Percentiles rank a stretch among this genome's conserved stretches.
Evolutionary conservation across 192 early-diverging fungal species (phyloP).

Genomic region (Backusella tarrabulga): DNA sequence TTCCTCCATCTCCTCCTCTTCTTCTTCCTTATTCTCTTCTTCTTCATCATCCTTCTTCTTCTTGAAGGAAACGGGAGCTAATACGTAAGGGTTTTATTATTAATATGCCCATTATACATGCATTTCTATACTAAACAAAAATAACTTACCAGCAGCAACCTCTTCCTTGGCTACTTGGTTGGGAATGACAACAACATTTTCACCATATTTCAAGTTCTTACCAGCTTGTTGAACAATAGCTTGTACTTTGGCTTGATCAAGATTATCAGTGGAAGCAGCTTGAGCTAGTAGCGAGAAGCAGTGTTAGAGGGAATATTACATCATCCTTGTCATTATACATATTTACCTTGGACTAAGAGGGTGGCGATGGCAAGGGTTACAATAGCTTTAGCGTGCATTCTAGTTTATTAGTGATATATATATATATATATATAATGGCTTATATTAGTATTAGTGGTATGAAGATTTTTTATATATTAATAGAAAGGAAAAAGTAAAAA

Average conservation of each 20-base stretch:
- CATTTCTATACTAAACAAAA: not conserved
- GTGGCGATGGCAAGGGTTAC: not conserved
- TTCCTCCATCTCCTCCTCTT: not conserved
- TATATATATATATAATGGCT: not conserved
- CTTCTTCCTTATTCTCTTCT: not conserved
- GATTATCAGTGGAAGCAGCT: not conserved
- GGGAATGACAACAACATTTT: constrained; percentile 1
- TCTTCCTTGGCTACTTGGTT: not conserved
- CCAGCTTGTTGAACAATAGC: not conserved
- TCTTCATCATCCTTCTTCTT: not conserved
- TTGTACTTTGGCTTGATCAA: not conserved
- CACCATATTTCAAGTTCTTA: not conserved
- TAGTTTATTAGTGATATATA: not conserved
- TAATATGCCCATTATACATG: not conserved
- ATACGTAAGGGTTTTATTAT: not conserved
- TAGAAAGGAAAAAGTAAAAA: not conserved
- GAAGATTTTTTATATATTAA: not conserved
- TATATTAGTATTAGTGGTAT: not conserved
- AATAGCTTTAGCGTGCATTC: constrained; percentile 6
- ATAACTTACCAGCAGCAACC: not conserved
- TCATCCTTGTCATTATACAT: not conserved
- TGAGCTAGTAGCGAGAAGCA: not conserved
- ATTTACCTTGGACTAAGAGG: constrained; percentile 5
- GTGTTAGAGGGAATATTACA: no score
- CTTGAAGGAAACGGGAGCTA: not conserved